Evolutionary conservation across 345 rosid genomes (phyloP), one percentile per base, ranked within the genome.

Genomic region (Rhizophora mangle): DNA sequence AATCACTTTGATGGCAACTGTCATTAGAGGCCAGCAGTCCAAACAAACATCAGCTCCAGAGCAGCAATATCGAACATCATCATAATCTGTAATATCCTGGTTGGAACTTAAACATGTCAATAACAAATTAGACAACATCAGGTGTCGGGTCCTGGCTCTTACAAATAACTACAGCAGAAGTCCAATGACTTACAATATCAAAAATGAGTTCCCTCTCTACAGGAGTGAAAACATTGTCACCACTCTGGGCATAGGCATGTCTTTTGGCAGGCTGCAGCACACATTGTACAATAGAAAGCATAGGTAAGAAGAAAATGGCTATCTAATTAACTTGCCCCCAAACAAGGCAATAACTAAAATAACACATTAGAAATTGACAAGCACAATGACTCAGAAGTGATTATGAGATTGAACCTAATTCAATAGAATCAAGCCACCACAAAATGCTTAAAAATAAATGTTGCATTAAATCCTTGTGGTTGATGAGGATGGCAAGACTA

Each of bases 21-120:
- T 91, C 96, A 89, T 91, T 67, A 89, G 75, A 68, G 97, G 97
- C 96, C 99, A 89, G 82, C 99, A 94, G 3, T 83, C 85, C 75
- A 89, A 82, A 81, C 97, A 94, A 79, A 85, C 87, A 80, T 89
- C 96, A 20, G 98, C 98, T 64, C 96, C 96, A 0, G 96, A 87
- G 86, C 97, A 94, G 80, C 97, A 94, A 68, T 82, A 90, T 74
- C 98, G 87, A 72, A 89, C 90, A 52, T 91, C 96, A 52, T 94
- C 97, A 71, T 94, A 94, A 71, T 93, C 97, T 47, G 96, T 72
- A 51, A 93, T 94, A 84, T 94, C 97, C 97, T 90, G 86, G 53
- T 60, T 60, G 58, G 34, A 74, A 27, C 43, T 62, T 71, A 64
- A 70, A 60, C 52, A 64, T 60, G 68, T 75, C 68, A 79, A 66